Percentiles rank a stretch among this genome's conserved stretches.
phyloP scores from a whole-genome alignment of 2,329 filamentous ascomycete species.

The Aspergillus nomiae region DNA sequence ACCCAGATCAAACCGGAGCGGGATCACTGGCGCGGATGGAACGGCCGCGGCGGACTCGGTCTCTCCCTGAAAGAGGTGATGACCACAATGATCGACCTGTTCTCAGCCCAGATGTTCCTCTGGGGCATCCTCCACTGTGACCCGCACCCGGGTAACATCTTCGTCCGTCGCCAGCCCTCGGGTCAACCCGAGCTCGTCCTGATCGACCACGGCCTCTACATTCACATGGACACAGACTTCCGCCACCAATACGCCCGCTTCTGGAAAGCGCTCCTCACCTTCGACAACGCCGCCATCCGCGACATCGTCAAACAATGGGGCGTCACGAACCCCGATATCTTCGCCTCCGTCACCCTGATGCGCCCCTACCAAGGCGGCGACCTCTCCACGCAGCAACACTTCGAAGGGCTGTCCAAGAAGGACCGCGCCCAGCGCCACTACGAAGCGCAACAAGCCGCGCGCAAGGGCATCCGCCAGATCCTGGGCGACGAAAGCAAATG shows the following conservation, averaged over 20 bases:
- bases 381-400: constrained; percentile 61
- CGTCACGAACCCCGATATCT: constrained; percentile 83
- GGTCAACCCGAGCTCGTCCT: constrained; percentile 89
- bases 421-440: constrained; percentile 65
- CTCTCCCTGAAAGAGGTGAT: constrained; percentile 83
- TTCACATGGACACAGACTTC: constrained; percentile 83
- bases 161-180: constrained; percentile 79
- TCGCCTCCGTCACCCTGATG: constrained; percentile 87
- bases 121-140: constrained; percentile 97
- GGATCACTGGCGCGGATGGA: constrained; percentile 72
- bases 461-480: constrained; percentile 73
- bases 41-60: constrained; percentile 77
- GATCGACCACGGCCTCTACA: constrained; percentile 96
- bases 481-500: constrained; percentile 84
- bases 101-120: constrained; percentile 97
- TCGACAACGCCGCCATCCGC: constrained; percentile 80
- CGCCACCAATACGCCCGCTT: constrained; percentile 83
- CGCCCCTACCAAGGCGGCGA: constrained; percentile 88
- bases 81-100: constrained; percentile 94
- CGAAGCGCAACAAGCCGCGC: constrained; percentile 76
- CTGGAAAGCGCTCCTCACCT: constrained; percentile 92
- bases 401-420: constrained; percentile 53
- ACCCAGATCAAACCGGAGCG: constrained; percentile 78
- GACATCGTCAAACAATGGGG: constrained; percentile 80
- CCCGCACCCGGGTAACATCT: constrained; percentile 96